Evolutionary conservation across 768 basidiomycete species (phyloP).

Genomic region (Lactarius hatsudake): DNA sequence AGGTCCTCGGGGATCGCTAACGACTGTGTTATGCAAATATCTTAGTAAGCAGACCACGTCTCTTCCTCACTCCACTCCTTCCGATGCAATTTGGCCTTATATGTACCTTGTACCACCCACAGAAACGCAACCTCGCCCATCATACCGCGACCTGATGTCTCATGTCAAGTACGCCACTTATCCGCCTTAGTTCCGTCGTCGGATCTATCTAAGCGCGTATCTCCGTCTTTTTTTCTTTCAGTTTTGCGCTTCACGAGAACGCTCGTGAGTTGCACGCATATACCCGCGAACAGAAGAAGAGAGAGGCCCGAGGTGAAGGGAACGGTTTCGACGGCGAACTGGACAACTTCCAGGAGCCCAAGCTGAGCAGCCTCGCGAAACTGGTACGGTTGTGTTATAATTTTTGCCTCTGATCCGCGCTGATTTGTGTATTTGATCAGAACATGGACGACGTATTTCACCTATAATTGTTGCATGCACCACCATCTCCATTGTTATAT

Average conservation of each 20-base stretch:
- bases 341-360: constrained; percentile 19
- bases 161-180: neutral
- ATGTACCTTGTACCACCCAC: neutral
- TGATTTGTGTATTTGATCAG: constrained; percentile 3
- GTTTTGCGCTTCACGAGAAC: constrained; percentile 16
- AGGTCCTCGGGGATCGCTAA: constrained; percentile 25
- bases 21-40: constrained; percentile 11
- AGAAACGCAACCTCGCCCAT: neutral
- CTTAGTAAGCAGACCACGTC: neutral
- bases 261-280: constrained; percentile 7
- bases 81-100: neutral
- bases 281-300: constrained; percentile 16
- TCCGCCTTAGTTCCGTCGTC: neutral
- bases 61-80: neutral
- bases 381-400: constrained; percentile 8
- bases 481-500: no score
- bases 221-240: neutral
- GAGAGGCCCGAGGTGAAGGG: neutral
- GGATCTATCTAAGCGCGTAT: neutral
- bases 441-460: constrained; percentile 8
- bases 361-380: constrained; percentile 20
- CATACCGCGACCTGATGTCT: constrained; percentile 1
- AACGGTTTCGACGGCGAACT: constrained; percentile 17
- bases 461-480: neutral
- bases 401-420: neutral